phyloP scores from a whole-genome alignment of 129 eudicot species.

The Escallonia rubra region DNA sequence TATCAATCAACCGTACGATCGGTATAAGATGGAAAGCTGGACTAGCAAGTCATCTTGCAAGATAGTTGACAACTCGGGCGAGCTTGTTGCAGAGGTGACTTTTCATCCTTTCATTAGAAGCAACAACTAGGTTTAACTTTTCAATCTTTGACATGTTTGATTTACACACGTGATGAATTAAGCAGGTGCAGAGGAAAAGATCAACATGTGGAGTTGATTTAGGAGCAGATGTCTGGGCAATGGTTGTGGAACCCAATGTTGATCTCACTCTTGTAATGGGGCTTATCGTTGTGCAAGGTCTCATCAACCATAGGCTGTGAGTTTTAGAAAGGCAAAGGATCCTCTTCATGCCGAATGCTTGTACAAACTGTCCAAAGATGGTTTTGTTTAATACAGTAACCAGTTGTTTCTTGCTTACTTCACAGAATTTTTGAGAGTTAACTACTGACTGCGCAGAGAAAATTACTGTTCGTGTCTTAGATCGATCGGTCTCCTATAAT shows the following conservation, averaged over 20 bases:
- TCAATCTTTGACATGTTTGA: no score
- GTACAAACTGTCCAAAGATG: not conserved
- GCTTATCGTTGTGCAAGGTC: constrained; percentile 6
- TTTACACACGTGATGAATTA: not conserved
- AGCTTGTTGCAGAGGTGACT: no score
- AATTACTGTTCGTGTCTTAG: no score
- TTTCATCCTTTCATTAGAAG: no score
- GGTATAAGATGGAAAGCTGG: no score
- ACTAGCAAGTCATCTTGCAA: no score
- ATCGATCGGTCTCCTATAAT: no score
- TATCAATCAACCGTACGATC: no score
- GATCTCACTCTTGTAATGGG: constrained; percentile 13
- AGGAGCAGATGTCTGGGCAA: constrained; percentile 11
- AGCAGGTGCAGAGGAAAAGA: constrained; percentile 13
- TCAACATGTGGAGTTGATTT: constrained; percentile 16
- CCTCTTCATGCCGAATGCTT: not conserved
- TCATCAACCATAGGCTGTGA: constrained; percentile 1
- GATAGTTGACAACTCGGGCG: no score
- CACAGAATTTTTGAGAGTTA: not conserved
- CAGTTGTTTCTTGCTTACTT: not conserved
- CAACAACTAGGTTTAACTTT: no score
- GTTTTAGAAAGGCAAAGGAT: not conserved
- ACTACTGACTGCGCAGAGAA: no score
- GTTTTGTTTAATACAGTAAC: not conserved
- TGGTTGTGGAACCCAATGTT: constrained; percentile 11